These are phyloP conservation scores for Graphilbum sp. DNA, from an alignment of 2,329 filamentous ascomycete species.

Conservation along the genomic window DNA sequence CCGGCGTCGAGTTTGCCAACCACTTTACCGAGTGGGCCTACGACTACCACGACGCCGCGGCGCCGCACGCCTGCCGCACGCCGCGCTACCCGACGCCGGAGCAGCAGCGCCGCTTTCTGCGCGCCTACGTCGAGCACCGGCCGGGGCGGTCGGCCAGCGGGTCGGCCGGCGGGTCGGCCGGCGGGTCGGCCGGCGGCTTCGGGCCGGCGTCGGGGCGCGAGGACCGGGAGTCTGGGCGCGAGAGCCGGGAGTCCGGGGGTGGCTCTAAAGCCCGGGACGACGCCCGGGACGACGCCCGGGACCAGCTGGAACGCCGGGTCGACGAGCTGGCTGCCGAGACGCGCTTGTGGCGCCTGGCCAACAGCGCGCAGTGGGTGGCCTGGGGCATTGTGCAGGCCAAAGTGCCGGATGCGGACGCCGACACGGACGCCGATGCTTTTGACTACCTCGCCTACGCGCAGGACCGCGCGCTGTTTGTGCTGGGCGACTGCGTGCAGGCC, in stretches of 20 bases:
- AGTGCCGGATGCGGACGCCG: constrained; percentile 39
- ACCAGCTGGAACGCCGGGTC: constrained; percentile 54
- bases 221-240: no score
- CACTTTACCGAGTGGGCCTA: constrained; percentile 98
- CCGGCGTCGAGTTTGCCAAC: constrained; percentile 86
- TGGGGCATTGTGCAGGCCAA: constrained; percentile 97
- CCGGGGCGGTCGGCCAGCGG: constrained; percentile 17
- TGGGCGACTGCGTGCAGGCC: constrained; percentile 71
- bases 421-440: constrained; percentile 38
- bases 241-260: no score
- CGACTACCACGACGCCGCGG: constrained; percentile 69
- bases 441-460: constrained; percentile 88
- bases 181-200: no score
- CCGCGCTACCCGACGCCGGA: constrained; percentile 58
- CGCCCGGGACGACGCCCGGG: no score
- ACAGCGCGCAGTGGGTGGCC: constrained; percentile 80
- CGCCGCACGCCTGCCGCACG: constrained; percentile 51
- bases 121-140: constrained; percentile 74
- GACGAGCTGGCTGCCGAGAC: constrained; percentile 61
- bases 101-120: constrained; percentile 72
- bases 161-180: no score
- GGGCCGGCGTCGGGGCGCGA: no score
- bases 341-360: constrained; percentile 70
- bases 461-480: constrained; percentile 82
- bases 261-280: constrained; percentile 45